These are phyloP conservation scores for Pythium biforme DNA, from an alignment of 352 stramenopile species.

Conservation along the genomic window DNA sequence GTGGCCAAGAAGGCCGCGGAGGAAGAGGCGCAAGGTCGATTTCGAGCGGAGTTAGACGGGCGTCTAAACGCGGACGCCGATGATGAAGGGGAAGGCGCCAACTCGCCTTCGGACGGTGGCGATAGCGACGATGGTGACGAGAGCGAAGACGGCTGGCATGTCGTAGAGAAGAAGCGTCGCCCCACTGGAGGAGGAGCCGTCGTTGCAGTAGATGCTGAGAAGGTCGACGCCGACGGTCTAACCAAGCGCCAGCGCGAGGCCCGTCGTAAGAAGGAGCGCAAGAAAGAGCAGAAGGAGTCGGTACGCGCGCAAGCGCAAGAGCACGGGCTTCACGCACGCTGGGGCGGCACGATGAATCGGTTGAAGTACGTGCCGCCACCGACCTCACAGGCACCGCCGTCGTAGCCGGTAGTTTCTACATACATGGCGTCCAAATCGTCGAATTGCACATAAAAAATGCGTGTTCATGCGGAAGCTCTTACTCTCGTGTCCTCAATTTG, in stretches of 20 bases:
- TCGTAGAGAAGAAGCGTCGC: conserved; percentile 37
- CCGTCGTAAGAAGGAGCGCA: conserved; percentile 74
- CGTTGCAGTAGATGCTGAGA: conserved; percentile 9
- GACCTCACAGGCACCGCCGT: neutral
- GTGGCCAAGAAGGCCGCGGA: conserved; percentile 5
- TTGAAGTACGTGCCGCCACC: conserved; percentile 70
- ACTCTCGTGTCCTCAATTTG: too few species aligned
- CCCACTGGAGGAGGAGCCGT: neutral
- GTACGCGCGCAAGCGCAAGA: conserved; percentile 66
- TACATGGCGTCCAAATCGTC: neutral
- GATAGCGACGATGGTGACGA: conserved; percentile 27
- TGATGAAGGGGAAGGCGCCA: conserved; percentile 13
- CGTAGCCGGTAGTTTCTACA: neutral
- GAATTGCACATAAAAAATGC: conserved; percentile 23
- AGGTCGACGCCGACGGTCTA: conserved; percentile 44
- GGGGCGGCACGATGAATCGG: conserved; percentile 43
- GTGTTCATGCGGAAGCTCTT: too few species aligned
- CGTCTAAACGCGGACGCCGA: conserved; percentile 6
- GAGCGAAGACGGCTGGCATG: conserved; percentile 72
- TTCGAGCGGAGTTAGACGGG: neutral
- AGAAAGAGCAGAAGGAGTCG: conserved; percentile 74
- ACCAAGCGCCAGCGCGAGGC: conserved; percentile 82
- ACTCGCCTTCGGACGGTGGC: conserved; percentile 10
- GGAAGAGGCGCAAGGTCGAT: neutral
- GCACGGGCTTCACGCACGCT: conserved; percentile 65